Base-by-base conservation (phyloP, 139 green algal genomes). In the Chlamydomonas sp. region DNA sequence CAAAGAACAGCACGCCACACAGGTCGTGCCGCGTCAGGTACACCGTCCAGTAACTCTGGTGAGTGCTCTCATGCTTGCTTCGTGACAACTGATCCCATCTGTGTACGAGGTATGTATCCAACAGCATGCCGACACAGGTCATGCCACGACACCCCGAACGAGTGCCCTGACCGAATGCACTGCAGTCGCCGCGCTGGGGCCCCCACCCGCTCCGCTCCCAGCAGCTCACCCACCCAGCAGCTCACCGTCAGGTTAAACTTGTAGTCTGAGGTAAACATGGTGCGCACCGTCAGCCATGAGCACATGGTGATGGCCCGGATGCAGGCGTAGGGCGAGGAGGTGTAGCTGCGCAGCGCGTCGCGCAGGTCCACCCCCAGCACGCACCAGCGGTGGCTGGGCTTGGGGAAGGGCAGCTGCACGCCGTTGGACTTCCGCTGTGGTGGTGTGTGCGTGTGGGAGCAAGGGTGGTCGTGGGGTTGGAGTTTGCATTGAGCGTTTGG, bases 251-350 rank as follows among this genome's bases (percentile, higher is more conserved):
- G 87, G 20, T 69, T 84, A 68, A 96, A 97, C 73, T 87, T 89
- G 9, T 92, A 78, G 87, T 96, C 93, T 3, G 90, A 95, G 0
- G 94, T 97, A 90, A 96, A 98, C 49, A 94, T 85, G n/a, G 88
- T 92, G 0, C 95, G 90, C 79, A 97, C 95, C 3, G 84, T 90
- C 79, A 97, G 90, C 85, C 84, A 95, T 2, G 94, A 94, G 78
- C 95, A 97, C 9, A 97, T 84, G 85, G 97, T 93, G 68, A 96
- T 82, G 60, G 83, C 80, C 49, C 90, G 88, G 31, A 97, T 79
- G 69, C 64, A 76, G 16, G 76, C 79, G 72, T 92, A 95, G 0
- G 88, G 87, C n/a, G 94, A 92, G 57, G 73, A 78, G 63, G 83
- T 91, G 89, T 85, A 91, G 59, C 77, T 17, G 2, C 63, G 61